Percentiles rank a stretch among this genome's conserved stretches.
Evolutionary conservation across 2,329 filamentous ascomycete genomes (phyloP).

Genomic region (Aspergillus sp.): DNA sequence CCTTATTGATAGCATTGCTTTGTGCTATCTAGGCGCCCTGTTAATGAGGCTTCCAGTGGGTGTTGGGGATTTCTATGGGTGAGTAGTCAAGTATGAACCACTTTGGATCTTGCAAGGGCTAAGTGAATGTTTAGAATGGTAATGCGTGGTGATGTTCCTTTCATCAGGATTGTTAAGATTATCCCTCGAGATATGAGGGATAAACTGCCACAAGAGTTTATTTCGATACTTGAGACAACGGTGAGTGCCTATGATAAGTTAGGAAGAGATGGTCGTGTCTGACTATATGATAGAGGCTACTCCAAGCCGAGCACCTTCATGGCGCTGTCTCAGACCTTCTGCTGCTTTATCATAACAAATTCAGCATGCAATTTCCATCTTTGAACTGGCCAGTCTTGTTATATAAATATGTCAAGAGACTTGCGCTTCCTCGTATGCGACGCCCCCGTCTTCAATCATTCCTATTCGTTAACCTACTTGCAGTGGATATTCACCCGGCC

Average conservation of each 20-base stretch:
- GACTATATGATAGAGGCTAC: constrained; percentile 32
- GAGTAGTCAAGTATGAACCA: constrained; percentile 13
- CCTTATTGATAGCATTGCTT: constrained; percentile 71
- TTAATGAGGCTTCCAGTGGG: constrained; percentile 76
- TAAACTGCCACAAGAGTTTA: constrained; percentile 46
- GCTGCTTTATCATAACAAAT: constrained; percentile 66
- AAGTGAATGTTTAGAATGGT: constrained; percentile 31
- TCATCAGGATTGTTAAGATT: constrained; percentile 60
- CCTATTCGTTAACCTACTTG: background rate
- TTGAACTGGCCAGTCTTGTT: constrained; percentile 71
- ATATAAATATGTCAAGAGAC: constrained; percentile 67
- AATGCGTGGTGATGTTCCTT: constrained; percentile 73
- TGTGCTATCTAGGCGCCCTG: constrained; percentile 79
- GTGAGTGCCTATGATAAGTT: constrained; percentile 24
- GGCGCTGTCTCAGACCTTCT: constrained; percentile 62
- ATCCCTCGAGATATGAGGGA: constrained; percentile 49
- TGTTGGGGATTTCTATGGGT: constrained; percentile 67
- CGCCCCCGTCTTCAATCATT: background rate
- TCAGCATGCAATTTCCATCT: constrained; percentile 70
- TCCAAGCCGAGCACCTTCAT: constrained; percentile 63
- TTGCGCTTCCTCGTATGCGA: constrained; percentile 71
- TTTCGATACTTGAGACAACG: constrained; percentile 43
- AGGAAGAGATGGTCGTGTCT: background rate
- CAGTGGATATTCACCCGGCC: constrained; percentile 49
- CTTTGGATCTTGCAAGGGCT: background rate